These are phyloP conservation scores for Dactylonectria estremocensis DNA, from an alignment of 2,329 filamentous ascomycete species.

Conservation along the genomic window DNA sequence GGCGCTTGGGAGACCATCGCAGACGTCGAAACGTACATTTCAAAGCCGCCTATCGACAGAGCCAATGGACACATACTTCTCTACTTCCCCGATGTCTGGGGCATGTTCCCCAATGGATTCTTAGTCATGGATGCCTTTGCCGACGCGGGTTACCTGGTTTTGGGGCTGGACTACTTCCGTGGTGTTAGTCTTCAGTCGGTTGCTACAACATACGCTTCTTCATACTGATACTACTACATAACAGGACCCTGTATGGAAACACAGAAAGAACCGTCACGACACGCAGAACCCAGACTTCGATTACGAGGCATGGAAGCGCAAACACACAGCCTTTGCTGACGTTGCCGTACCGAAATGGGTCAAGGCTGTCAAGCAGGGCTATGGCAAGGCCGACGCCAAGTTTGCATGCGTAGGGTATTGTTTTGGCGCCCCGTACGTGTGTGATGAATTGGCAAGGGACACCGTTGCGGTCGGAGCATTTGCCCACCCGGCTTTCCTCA, in stretches of 20 bases:
- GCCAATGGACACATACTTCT: conserved; percentile 60
- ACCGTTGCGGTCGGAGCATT: conserved; percentile 62
- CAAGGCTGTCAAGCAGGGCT: conserved; percentile 54
- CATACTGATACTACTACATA: not conserved
- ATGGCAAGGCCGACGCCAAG: conserved; percentile 52
- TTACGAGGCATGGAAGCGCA: conserved; percentile 63
- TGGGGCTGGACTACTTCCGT: conserved; percentile 63
- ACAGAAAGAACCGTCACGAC: conserved; percentile 49
- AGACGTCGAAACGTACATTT: conserved; percentile 58
- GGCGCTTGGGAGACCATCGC: conserved; percentile 53
- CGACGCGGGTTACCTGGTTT: conserved; percentile 58
- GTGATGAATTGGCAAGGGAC: conserved; percentile 56
- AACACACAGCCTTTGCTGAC: conserved; percentile 60
- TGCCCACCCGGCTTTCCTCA: conserved; percentile 66
- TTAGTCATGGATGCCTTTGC: conserved; percentile 64
- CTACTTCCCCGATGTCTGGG: conserved; percentile 63
- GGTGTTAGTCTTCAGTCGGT: conserved; percentile 50
- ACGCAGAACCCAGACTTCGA: conserved; percentile 58
- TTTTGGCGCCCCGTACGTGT: conserved; percentile 26
- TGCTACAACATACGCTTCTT: not conserved
- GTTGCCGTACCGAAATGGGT: conserved; percentile 62
- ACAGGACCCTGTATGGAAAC: conserved; percentile 61
- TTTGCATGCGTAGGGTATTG: not conserved
- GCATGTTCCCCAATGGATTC: conserved; percentile 59
- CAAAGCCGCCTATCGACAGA: conserved; percentile 43